Evolutionary conservation across 2,329 filamentous ascomycete species (phyloP), one percentile per base, ranked within the genome.

Genomic region (Hypocreales sp.): DNA sequence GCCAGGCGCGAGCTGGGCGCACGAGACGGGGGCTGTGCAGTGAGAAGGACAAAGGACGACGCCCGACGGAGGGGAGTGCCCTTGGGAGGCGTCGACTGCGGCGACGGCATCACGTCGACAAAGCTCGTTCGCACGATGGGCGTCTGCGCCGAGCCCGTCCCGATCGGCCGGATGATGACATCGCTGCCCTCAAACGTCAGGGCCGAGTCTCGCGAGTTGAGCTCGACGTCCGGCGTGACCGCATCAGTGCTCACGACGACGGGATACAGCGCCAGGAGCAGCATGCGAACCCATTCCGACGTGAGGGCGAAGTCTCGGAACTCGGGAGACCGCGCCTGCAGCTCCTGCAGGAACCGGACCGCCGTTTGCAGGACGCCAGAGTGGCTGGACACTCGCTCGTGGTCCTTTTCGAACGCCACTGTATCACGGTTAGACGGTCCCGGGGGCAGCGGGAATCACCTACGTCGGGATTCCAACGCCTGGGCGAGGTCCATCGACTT

Each of bases 1-100:
- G 43, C 18, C 5, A 35, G 21, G 15, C 37, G 67, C 18, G 67
- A 11, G 9, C 68, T 73, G 2, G 71, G 66, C 2, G 58, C 54
- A 5, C 68, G 55, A 8, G 66, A 63, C 1, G 65, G 59, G 31
- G 70, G 69, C 30, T 80, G 72, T 3, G 80, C 68, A 5, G 80
- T 84, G 14, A 98, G 63, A 2, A 98, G 66, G 17, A 95, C 75
- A 47, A 95, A 98, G 0, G 87, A 94, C 1, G 87, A 94, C 2
- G 81, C 78, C 40, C 86, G 73, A 19, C 77, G 72, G 15, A 92
- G 60, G 13, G 74, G 70, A 6, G 72, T 69, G 1, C 76, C 72
- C 22, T 48, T 52, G 6, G 53, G 51, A n/a, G 53, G 53, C 12
- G 56, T 61, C 10, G 60, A 57, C 20, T 63, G 53, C 30, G 51